Evolutionary conservation across 2,329 filamentous ascomycete genomes (phyloP), one percentile per base, ranked within the genome.

Genomic region (Orbilia javanica): DNA sequence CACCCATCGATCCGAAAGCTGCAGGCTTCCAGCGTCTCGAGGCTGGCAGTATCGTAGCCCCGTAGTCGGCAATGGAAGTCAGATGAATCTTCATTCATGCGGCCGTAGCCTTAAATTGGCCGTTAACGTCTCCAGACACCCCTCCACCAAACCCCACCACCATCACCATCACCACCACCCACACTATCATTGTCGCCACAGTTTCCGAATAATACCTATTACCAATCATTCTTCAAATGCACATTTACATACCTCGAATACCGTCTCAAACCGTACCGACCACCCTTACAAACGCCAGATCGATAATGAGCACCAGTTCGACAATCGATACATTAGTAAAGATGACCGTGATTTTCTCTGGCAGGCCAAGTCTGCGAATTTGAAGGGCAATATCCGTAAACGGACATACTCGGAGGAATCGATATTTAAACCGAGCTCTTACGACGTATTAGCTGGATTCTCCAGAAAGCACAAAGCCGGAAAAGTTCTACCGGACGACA

Each of bases 91-190:
- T 78, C 62, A 78, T 67, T 71, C 52, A 42, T 78, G 46, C 67
- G 74, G 74, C 62, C 74, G 74, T 72, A 72, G 74, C 74, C 74
- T 78, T 78, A 65, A 72, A 78, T 39, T 71, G 74, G 74, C 74
- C 74, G 67, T 60, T 4, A 60, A 60, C 55, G 55, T 78, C 60
- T 72, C 67, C n/a, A 66, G 67, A 72, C 53, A 72, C 31, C 67
- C 62, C 31, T 55, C 53, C 60, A 66, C 25, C 1, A 60, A 42
- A 29, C 55, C 55, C 55, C 55, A 60, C 55, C 55, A 60, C 25
- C 73, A 57, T 7, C 55, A 60, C 25, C 73, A 57, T 7, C 52
- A 57, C 29, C 55, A 60, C 34, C 52, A 39, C 13, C 31, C 50
- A 50, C 55, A 60, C 18, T 60, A 60, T 34, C 55, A 60, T 42